Percentiles rank a stretch among this genome's conserved stretches.
These are phyloP conservation scores for Zygosaccharomyces siamensis DNA, from an alignment of 805 yeast genomes.

Conservation along the genomic window DNA sequence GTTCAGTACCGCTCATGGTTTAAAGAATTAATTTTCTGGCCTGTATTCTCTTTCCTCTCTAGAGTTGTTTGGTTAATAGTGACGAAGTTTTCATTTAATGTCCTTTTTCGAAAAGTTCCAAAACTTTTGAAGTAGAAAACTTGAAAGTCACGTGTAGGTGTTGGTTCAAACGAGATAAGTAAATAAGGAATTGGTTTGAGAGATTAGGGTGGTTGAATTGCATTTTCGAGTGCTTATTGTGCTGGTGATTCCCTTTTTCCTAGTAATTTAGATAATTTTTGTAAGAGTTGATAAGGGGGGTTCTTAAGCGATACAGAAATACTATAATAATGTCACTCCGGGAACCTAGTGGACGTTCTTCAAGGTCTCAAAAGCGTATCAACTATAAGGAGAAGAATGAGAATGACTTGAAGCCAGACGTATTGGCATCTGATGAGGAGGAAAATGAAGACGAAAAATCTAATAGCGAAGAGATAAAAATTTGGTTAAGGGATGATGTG, in stretches of 20 bases:
- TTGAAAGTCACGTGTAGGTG: constrained; percentile 4
- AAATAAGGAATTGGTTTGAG: neutral
- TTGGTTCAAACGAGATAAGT: neutral
- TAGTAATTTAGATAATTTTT: neutral
- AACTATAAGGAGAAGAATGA: constrained; percentile 31
- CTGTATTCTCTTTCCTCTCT: neutral
- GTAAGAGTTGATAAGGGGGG: neutral
- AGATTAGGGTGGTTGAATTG: neutral
- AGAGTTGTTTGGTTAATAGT: neutral
- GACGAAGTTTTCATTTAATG: constrained; percentile 2
- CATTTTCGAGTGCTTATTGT: neutral
- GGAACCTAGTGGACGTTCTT: neutral
- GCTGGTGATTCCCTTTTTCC: neutral
- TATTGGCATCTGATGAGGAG: constrained; percentile 1
- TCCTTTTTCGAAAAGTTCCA: neutral
- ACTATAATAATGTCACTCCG: neutral
- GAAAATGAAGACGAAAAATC: constrained; percentile 7
- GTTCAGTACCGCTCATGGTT: constrained; percentile 11
- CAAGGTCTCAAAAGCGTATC: constrained; percentile 3
- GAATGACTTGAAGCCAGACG: constrained; percentile 26
- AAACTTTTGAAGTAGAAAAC: neutral
- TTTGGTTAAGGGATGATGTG: constrained; percentile 29
- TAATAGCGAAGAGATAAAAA: constrained; percentile 10
- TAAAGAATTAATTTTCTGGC: neutral
- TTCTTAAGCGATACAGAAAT: neutral